Evolutionary conservation across 208 protist genomes (phyloP), one percentile per base, ranked within the genome.

Genomic region (Leishmania guyanensis): DNA sequence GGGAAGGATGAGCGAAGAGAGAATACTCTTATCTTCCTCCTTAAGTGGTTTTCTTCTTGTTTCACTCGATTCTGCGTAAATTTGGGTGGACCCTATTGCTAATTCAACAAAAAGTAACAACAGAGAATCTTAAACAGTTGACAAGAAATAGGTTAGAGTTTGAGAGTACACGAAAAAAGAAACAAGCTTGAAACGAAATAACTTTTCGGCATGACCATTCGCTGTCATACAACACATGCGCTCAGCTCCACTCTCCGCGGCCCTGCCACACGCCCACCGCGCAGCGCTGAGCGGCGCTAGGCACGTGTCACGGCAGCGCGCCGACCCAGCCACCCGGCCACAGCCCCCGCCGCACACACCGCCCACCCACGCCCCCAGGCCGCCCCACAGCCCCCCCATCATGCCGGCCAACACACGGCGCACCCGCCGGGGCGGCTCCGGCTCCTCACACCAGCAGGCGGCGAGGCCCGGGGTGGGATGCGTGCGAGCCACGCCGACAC

Each of bases 81-180:
- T 43, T 10, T 26, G n/a, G 9, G 46, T 14, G 50, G 10, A 39
- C 36, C 1, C 48, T n/a, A 56, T 36, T 29, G 10, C n/a, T 14
- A 26, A 43, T 39, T 10, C 29, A 43, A 26, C n/a, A 62, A 0
- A 33, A 43, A 3, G 16, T 36, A 75, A 39, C 71, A 62, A 9
- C n/a, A 75, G 36, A 26, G 50, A 29, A 12, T n/a, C 50, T 46
- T 62, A 17, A 20, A 29, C 5, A 62, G 71, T 62, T 75, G 50
- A 43, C 16, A 26, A 50, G 51, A 62, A 72, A 60, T 5, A 43
- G 10, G 22, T 50, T 8, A 75, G 20, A 22, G 0, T 20, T 29
- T 16, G 58, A 79, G 5, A 46, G 50, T 50, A 62, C 39, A 60
- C 22, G 50, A 62, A 58, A 60, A 56, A n/a, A 82, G 82, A 76